phyloP scores from a whole-genome alignment of 2,329 filamentous ascomycete genomes.

The Plenodomus lindquistii region DNA sequence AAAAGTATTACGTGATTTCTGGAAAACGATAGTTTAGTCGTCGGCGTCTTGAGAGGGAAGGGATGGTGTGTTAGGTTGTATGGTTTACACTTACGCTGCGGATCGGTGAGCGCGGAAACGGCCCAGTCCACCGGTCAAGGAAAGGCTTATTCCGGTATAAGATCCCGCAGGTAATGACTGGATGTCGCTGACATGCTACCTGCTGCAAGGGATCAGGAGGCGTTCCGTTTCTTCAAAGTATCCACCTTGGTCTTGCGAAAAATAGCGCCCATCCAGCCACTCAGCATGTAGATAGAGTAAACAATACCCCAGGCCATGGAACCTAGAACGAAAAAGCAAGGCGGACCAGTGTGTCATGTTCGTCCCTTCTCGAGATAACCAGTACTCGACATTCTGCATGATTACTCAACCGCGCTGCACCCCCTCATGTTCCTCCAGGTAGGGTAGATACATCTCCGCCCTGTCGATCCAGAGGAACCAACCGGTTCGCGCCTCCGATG shows the following conservation, averaged over 20 bases:
- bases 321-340: constrained; percentile 6
- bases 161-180: neutral
- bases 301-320: neutral
- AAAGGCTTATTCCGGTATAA: neutral
- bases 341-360: neutral
- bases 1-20: no score
- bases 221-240: neutral
- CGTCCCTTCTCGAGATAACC: neutral
- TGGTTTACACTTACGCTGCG: no score
- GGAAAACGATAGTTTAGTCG: no score
- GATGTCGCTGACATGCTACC: neutral
- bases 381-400: neutral
- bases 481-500: no score
- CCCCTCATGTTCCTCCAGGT: no score
- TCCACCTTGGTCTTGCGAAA: neutral
- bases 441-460: no score
- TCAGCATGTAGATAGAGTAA: neutral
- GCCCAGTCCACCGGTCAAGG: neutral
- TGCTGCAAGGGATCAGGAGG: neutral
- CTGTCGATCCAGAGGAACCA: no score
- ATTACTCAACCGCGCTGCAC: neutral
- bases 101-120: no score
- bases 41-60: no score
- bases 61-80: no score
- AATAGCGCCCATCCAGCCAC: neutral